Base-by-base conservation (phyloP, 441 rosid species). In the Breynia disticha region DNA sequence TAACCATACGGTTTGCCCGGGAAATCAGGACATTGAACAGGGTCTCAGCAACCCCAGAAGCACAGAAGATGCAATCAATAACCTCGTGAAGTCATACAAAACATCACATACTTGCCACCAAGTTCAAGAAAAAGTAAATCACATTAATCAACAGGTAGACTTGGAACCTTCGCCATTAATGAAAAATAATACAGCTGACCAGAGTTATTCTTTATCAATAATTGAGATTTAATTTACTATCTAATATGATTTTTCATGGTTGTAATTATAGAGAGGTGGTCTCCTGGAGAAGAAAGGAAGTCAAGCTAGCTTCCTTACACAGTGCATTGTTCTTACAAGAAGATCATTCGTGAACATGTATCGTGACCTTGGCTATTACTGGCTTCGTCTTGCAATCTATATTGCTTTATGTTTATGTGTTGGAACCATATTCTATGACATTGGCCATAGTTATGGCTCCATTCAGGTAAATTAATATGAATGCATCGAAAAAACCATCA, bases 331-430 rank as follows among this genome's bases (percentile, higher is more conserved):
- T 21, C 67, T 82, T 1, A 68, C 73, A 8, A 70, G 57, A 44
- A 67, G 89, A 63, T 82, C 82, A 1, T 76, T 77, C 16, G 63
- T 76, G 39, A 82, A 79, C 72, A 82, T 79, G 89, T 74, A 63
- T 32, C 83, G 89, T 1, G 85, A 82, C 61, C 66, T 65, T 18
- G 89, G 85, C 52, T 82, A 82, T 43, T 82, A 82, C 20, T 79
- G 85, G 85, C 54, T 79, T 4, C 85, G 85, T 38, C 57, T 82
- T 3, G 79, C 65, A 17, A 63, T 79, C 16, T 79, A 79, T 15
- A 16, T 79, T 3, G 65, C 69, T 1, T 55, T 79, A 41, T 48
- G 72, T 22, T 50, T 74, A 6, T 71, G 76, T 22, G 55, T 79
- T 3, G 85, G 77, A 12, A 72, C 77, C 1, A 56, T 79, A n/a